Evolutionary conservation across 1,284 basidiomycete species (phyloP), one percentile per base, ranked within the genome.

Genomic region (Malassezia yamatoensis): DNA sequence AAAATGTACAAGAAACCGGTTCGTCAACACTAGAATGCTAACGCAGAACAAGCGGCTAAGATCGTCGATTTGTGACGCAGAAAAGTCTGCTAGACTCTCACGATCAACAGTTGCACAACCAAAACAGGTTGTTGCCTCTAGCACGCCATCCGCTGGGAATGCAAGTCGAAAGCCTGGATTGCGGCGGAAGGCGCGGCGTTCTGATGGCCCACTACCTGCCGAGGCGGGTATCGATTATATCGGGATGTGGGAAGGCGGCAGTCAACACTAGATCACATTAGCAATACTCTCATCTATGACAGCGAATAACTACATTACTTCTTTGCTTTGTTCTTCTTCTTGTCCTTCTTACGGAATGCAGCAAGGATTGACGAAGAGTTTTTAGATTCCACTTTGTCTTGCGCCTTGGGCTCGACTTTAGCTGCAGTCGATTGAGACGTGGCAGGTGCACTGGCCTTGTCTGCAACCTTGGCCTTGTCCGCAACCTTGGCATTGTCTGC

Each of bases 221-320:
- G 55, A 58, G 36, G 50, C 45, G 7, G 55, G 55, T 7, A 53
- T 58, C 24, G 55, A 58, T 41, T 58, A 58, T 39, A 50, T 58
- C 6, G 40, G 50, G 5, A 29, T 58, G 29, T 58, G 45, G 44
- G 50, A 42, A 36, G 40, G 46, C 10, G 44, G 45, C 16, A 47
- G 34, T n/a, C 10, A 33, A 10, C 21, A 24, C 24, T 8, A 45
- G 18, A 45, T 7, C 18, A 45, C 24, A 45, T 45, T 45, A 45
- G 43, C 29, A 18, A 33, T 11, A 9, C 32, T 35, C 12, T 34
- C 24, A 29, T 20, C 32, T 34, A 35, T n/a, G n/a, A 21, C 16
- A 33, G 24, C 10, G 32, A n/a, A 35, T 18, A 34, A 20, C 10
- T 20, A 6, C 3, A 40, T 40, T 18, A 50, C 37, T 36, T 50